Evolutionary conservation across 1,139 yeast species (phyloP), one percentile per base, ranked within the genome.

Genomic region (Pichia sp.): DNA sequence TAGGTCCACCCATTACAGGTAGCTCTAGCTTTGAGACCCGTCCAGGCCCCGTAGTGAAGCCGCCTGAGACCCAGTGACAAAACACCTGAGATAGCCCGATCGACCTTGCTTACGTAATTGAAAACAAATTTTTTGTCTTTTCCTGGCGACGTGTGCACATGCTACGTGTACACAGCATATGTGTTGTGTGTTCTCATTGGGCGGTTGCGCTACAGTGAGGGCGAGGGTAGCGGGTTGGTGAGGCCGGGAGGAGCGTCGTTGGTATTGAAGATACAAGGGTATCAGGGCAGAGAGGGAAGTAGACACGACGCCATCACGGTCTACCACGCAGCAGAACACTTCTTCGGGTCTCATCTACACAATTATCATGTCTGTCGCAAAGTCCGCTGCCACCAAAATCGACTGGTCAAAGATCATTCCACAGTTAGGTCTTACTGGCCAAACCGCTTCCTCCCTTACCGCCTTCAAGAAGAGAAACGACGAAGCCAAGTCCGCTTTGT

Each of bases 381-480:
- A 81, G 75, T 78, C 87, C 67, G 93, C 90, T 67, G 83, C 95
- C 68, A 79, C 87, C 70, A 92, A 90, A 79, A 80, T 93, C 75
- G 95, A 93, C 81, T 93, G 98, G 97, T 84, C 95, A 71, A 85
- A 86, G 77, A 85, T 93, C 70, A 82, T 89, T 70, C 78, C 95
- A 65, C 84, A 93, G 64, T 82, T 93, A 71, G 97, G 97, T 59
- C 82, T 93, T 72, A 84, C 96, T 60, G 99, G 99, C 60, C 76
- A 86, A 70, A 93, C 99, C 62, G 95, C 97, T 60, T 72, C 89
- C 56, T 83, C 96, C 48, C 80, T 93, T 71, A 82, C 93, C 57
- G 82, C 95, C 46, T 93, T 93, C 87, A 93, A 92, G 79, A 93
- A 95, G 87, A 88, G 99, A 82, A 87, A 90, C 75, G 98, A 93